Base-by-base conservation (phyloP, 768 basidiomycete genomes). In the Termitomyces sp. region DNA sequence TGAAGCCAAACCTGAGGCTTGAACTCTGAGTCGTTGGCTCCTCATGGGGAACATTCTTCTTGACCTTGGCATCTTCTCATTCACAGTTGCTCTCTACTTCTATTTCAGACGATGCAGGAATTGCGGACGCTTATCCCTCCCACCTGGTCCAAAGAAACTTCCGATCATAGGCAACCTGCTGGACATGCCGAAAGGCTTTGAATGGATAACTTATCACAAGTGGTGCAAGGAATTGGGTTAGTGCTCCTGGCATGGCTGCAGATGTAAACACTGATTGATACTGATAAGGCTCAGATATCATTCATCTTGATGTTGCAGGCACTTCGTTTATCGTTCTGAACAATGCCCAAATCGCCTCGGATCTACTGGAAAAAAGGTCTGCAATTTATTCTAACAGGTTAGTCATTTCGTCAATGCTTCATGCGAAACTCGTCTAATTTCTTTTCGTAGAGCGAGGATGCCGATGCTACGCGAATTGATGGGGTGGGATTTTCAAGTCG, bases 381-480 rank as follows among this genome's bases (percentile, higher is more conserved):
- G 58, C 56, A 16, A 61, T 62, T 39, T 67, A 62, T 41, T 65
- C 59, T 5, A 59, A 36, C 41, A 52, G 50, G 50, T 52, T 54
- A 32, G 1, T 15, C 32, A 5, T 22, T 15, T 29, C 20, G 5
- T 20, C 9, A 3, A 20, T 41, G 9, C 12, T 7, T 39, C 7
- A 3, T n/a, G 13, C 35, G 16, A 23, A 18, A 12, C 22, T 25
- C 6, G 23, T 38, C 35, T 18, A 6, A 32, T n/a, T n/a, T 9
- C 2, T 33, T 51, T 40, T 35, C 48, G 11, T 12, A 52, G 40
- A 39, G 31, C 50, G 3, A 56, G 58, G 29, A 6, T 63, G 49
- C 55, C 64, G 0, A 67, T 67, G 66, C n/a, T 60, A 11, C 56
- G 52, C n/a, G 66, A 67, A 44, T 50, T 67, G 46, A 64, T 62